phyloP scores from a whole-genome alignment of 2,329 filamentous ascomycete species.

The Pseudocercospora fuligena region DNA sequence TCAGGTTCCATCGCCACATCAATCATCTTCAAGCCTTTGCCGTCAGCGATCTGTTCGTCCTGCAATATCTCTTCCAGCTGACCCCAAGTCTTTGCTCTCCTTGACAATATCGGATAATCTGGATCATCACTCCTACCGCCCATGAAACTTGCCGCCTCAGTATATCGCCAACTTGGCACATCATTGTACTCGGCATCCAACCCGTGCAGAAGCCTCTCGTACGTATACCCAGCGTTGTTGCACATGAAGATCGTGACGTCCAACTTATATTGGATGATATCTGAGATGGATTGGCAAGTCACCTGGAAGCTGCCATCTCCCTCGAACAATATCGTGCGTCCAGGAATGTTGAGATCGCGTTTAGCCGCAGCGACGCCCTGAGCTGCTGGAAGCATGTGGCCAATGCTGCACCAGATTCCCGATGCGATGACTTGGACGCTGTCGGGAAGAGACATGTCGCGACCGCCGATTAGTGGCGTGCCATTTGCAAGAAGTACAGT shows the following conservation, averaged over 20 bases:
- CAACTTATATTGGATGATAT: constrained; percentile 57
- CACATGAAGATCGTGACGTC: constrained; percentile 48
- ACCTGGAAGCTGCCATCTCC: constrained; percentile 46
- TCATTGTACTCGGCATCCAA: constrained; percentile 34
- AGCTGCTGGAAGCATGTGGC: constrained; percentile 65
- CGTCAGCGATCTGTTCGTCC: constrained; percentile 2
- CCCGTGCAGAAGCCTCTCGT: constrained; percentile 55
- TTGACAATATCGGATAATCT: neutral
- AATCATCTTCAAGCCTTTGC: constrained; percentile 9
- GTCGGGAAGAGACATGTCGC: constrained; percentile 78
- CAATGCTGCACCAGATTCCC: constrained; percentile 73
- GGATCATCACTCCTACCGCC: constrained; percentile 5
- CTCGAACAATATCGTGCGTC: constrained; percentile 55
- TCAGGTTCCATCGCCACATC: constrained; percentile 9
- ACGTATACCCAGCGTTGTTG: constrained; percentile 54
- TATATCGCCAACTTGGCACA: constrained; percentile 20
- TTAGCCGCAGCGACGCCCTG: constrained; percentile 77
- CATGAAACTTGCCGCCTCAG: constrained; percentile 20
- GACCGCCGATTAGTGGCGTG: constrained; percentile 86
- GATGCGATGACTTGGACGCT: constrained; percentile 78
- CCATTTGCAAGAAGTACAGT: constrained; percentile 86
- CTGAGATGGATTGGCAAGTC: constrained; percentile 68
- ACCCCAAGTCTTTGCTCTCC: neutral
- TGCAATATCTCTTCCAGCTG: constrained; percentile 11
- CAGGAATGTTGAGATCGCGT: constrained; percentile 58